A percentile compares a stretch with the other conserved stretches of the same genome.
Evolutionary conservation across 2,329 filamentous ascomycete genomes (phyloP).

Genomic region (Ceratocystis diversiconidia): DNA sequence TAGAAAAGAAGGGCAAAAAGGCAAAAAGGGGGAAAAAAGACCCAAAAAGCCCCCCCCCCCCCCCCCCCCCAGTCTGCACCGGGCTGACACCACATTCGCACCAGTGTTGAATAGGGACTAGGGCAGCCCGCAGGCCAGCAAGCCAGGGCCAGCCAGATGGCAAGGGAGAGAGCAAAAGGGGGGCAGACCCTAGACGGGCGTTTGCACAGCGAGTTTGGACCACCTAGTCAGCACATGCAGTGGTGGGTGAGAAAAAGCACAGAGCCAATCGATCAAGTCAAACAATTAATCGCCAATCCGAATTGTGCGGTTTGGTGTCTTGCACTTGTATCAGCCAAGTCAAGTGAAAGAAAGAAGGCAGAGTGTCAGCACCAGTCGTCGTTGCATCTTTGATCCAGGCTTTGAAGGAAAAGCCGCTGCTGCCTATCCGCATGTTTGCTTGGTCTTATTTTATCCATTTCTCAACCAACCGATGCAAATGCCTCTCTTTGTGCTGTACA

Average conservation of each 20-base stretch:
- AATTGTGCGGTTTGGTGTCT: neutral
- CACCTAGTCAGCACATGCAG: neutral
- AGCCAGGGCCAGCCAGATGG: neutral
- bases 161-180: neutral
- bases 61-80: neutral
- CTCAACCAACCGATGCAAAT: too few species aligned
- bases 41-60: too few species aligned
- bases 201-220: neutral
- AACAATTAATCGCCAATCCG: neutral
- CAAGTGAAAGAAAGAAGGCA: too few species aligned
- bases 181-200: slow-evolving; percentile 2
- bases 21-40: too few species aligned
- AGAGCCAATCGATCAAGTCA: neutral
- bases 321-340: neutral
- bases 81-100: neutral
- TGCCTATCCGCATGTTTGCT: too few species aligned
- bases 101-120: neutral
- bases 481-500: too few species aligned
- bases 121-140: neutral
- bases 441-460: too few species aligned
- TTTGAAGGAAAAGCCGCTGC: too few species aligned
- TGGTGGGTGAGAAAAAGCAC: neutral
- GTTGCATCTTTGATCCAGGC: too few species aligned
- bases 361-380: neutral
- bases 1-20: too few species aligned